Conservation (phyloP, 2,329 filamentous ascomycete genomes). For the Zalaria sp. region DNA sequence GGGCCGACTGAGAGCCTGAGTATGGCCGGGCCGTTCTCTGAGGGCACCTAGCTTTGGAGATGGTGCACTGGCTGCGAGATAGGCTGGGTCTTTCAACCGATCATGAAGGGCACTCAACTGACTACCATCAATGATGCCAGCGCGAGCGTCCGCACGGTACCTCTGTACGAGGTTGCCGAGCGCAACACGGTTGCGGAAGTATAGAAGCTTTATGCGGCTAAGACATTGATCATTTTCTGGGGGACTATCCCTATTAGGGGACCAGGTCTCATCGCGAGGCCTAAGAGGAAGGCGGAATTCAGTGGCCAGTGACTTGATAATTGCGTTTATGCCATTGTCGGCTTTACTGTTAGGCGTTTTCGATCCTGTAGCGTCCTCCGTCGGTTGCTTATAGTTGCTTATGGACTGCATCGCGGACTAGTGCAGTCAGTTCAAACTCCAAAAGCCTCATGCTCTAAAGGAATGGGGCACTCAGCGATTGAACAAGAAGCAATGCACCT, state of each 20-base stretch:
- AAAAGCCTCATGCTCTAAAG: too few species aligned
- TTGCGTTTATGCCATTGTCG: constrained; percentile 5
- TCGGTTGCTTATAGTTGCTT: background rate
- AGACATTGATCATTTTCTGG: constrained; percentile 1
- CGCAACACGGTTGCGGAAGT: constrained; percentile 5
- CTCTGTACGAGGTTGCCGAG: constrained; percentile 4
- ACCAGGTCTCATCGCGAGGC: constrained; percentile 1
- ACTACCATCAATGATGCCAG: background rate
- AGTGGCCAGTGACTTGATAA: constrained; percentile 1
- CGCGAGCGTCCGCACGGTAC: constrained; percentile 2
- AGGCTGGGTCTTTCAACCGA: background rate
- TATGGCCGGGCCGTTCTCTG: too few species aligned
- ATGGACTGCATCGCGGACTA: background rate
- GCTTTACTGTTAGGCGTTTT: constrained; percentile 5
- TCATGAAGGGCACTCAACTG: background rate
- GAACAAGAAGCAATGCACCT: too few species aligned
- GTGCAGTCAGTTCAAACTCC: background rate
- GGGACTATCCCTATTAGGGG: constrained; percentile 1
- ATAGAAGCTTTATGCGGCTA: constrained; percentile 6
- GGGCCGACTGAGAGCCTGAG: too few species aligned
- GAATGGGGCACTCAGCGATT: too few species aligned
- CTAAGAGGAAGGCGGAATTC: constrained; percentile 3
- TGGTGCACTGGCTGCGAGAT: constrained; percentile 1
- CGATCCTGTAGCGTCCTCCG: background rate
- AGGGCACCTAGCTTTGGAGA: background rate